Conservation (phyloP, 1,284 basidiomycete genomes). For the Microbotryum intermedium region DNA sequence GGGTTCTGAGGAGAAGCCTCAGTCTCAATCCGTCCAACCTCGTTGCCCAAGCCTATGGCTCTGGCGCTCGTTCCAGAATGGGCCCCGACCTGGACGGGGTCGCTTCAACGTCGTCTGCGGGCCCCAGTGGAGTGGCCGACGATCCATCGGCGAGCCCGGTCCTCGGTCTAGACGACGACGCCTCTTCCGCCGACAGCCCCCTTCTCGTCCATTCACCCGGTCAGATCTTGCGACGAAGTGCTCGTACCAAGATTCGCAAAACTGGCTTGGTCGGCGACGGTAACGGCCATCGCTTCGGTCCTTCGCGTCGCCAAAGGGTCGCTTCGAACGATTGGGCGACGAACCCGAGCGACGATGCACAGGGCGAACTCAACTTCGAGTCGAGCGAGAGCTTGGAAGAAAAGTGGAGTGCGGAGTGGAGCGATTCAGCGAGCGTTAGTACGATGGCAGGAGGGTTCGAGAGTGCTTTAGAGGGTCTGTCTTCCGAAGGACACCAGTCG, state of each 20-base stretch:
- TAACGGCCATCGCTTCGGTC: slow-evolving; percentile 65
- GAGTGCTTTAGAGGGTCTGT: neutral
- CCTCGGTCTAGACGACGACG: slow-evolving; percentile 48
- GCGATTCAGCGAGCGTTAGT: neutral
- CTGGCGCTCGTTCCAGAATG: slow-evolving; percentile 8
- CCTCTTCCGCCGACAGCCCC: slow-evolving; percentile 59
- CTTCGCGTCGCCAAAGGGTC: slow-evolving; percentile 35
- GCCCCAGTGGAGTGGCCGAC: neutral
- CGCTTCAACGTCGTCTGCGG: neutral
- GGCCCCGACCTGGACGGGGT: no score
- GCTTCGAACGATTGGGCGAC: neutral
- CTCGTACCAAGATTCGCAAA: slow-evolving; percentile 92
- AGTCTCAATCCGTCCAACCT: slow-evolving; percentile 71
- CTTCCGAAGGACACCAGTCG: neutral
- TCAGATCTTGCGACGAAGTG: slow-evolving; percentile 79
- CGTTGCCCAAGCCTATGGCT: slow-evolving; percentile 7
- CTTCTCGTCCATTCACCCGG: slow-evolving; percentile 81
- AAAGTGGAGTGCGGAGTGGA: neutral
- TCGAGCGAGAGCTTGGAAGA: neutral
- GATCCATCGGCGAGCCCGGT: neutral
- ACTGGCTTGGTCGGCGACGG: slow-evolving; percentile 64
- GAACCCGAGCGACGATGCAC: neutral
- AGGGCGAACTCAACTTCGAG: slow-evolving; percentile 4
- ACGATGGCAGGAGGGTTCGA: no score
- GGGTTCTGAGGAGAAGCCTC: slow-evolving; percentile 72